These are phyloP conservation scores for Fusarium brachygibbosum DNA, from an alignment of 2,329 filamentous ascomycete genomes.

Conservation along the genomic window DNA sequence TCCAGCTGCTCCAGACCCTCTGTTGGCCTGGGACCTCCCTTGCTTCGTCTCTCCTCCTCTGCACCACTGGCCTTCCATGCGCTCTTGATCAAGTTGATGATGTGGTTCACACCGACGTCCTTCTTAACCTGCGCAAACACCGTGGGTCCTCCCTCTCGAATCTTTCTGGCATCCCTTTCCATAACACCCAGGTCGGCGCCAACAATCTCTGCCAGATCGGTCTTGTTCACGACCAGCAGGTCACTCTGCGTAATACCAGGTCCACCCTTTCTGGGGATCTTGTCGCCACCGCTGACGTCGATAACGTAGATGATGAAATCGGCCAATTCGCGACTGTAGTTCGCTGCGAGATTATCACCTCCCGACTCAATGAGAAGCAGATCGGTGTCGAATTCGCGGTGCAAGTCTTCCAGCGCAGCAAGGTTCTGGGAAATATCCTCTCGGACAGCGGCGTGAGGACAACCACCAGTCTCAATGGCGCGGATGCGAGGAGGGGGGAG, in stretches of 20 bases:
- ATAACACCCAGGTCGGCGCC: slow-evolving; percentile 93
- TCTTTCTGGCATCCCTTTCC: slow-evolving; percentile 94
- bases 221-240: slow-evolving; percentile 95
- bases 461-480: slow-evolving; percentile 97
- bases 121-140: slow-evolving; percentile 99
- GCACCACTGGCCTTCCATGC: slow-evolving; percentile 95
- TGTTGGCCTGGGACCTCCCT: slow-evolving; percentile 71
- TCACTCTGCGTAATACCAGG: slow-evolving; percentile 98
- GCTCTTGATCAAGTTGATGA: slow-evolving; percentile 88
- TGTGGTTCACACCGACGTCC: slow-evolving; percentile 84
- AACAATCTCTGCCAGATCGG: slow-evolving; percentile 89
- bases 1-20: slow-evolving; percentile 65
- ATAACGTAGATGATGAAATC: slow-evolving; percentile 99
- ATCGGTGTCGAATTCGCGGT: slow-evolving; percentile 82
- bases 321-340: slow-evolving; percentile 94
- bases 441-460: slow-evolving; percentile 95
- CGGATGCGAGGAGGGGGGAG: slow-evolving; percentile 86
- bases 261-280: slow-evolving; percentile 94
- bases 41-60: slow-evolving; percentile 66
- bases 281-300: slow-evolving; percentile 95
- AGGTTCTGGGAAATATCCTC: slow-evolving; percentile 97
- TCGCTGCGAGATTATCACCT: slow-evolving; percentile 96
- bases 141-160: slow-evolving; percentile 94
- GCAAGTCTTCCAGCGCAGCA: slow-evolving; percentile 89
- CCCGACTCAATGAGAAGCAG: slow-evolving; percentile 94